Evolutionary conservation across 805 yeast species (phyloP).

Genomic region (Candida taoyuanica): DNA sequence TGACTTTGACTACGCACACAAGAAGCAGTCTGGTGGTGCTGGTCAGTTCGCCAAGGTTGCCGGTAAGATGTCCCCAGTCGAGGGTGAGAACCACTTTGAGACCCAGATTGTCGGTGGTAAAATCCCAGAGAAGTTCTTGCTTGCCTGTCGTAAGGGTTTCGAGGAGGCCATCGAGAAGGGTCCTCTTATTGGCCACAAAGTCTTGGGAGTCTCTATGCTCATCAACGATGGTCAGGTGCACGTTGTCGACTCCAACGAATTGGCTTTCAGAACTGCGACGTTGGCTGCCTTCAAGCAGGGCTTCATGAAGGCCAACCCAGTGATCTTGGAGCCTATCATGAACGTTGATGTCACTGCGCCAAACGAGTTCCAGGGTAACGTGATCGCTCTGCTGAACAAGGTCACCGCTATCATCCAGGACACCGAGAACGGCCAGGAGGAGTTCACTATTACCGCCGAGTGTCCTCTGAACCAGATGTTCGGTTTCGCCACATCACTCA

Average conservation of each 20-base stretch:
- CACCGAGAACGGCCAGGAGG: conserved; percentile 91
- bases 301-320: conserved; percentile 78
- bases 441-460: conserved; percentile 88
- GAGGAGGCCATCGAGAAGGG: conserved; percentile 95
- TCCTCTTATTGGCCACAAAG: conserved; percentile 92
- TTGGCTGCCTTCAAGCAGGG: conserved; percentile 89
- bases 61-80: conserved; percentile 68
- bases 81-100: conserved; percentile 68
- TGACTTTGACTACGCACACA: conserved; percentile 89
- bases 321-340: conserved; percentile 95
- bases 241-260: conserved; percentile 94
- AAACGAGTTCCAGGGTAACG: conserved; percentile 90
- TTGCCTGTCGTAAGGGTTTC: conserved; percentile 94
- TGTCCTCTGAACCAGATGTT: conserved; percentile 96
- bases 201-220: conserved; percentile 87
- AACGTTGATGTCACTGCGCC: conserved; percentile 91
- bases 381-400: conserved; percentile 89
- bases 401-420: conserved; percentile 88
- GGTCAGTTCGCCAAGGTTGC: conserved; percentile 98
- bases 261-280: conserved; percentile 92
- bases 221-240: conserved; percentile 97
- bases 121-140: conserved; percentile 89
- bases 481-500: conserved; percentile 90
- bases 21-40: conserved; percentile 99
- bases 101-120: conserved; percentile 95